phyloP scores from a whole-genome alignment of 495 filamentous ascomycete genomes.

The Annulohypoxylon moriforme region DNA sequence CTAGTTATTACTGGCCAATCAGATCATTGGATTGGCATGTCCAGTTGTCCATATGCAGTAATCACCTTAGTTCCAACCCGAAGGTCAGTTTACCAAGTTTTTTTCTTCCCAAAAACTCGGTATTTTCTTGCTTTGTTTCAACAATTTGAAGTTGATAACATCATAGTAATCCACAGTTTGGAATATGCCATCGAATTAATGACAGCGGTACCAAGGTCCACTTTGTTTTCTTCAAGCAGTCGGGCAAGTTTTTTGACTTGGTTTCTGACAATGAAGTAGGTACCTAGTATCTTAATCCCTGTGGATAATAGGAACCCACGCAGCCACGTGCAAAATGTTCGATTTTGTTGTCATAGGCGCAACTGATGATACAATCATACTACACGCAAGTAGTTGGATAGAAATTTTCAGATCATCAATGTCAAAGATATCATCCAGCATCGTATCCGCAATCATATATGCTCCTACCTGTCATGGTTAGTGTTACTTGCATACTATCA shows the following conservation, averaged over 20 bases:
- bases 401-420: background rate
- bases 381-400: background rate
- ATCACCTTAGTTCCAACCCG: slow-evolving; percentile 27
- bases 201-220: background rate
- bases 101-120: slow-evolving; percentile 14
- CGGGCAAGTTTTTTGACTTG: background rate
- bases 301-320: background rate
- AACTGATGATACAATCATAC: background rate
- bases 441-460: background rate
- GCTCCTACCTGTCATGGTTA: background rate
- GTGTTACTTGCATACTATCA: slow-evolving; percentile 1
- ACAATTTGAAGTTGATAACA: slow-evolving; percentile 10
- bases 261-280: background rate
- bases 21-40: slow-evolving; percentile 4
- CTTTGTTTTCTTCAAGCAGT: background rate
- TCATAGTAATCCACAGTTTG: background rate
- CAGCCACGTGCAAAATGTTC: background rate
- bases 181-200: background rate
- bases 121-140: slow-evolving; percentile 28
- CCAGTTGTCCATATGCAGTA: slow-evolving; percentile 38
- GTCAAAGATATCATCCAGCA: background rate
- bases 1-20: slow-evolving; percentile 23
- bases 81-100: background rate
- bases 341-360: background rate
- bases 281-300: background rate